These are phyloP conservation scores for Coccinonectria pachysandricola DNA, from an alignment of 2,329 filamentous ascomycete species.

Conservation along the genomic window DNA sequence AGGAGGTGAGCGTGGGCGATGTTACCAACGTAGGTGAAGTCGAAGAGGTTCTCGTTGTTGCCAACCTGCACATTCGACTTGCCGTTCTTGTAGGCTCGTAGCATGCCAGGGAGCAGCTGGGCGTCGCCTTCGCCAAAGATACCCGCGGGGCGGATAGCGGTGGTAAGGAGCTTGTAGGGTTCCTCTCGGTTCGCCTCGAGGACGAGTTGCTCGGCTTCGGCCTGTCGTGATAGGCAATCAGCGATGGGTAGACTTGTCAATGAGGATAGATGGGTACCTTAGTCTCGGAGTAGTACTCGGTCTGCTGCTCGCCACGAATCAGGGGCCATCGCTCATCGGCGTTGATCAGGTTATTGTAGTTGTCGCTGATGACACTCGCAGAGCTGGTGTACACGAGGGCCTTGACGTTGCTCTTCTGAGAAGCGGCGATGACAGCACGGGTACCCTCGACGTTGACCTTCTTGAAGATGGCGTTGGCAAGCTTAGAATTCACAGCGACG, in stretches of 20 bases:
- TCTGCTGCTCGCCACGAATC: conserved; percentile 59
- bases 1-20: conserved; percentile 71
- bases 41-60: conserved; percentile 51
- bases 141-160: conserved; percentile 71
- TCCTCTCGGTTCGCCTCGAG: conserved; percentile 60
- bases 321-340: conserved; percentile 76
- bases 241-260: no score
- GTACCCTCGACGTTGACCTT: conserved; percentile 88
- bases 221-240: no score
- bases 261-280: no score
- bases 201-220: conserved; percentile 72
- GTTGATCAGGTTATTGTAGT: conserved; percentile 66
- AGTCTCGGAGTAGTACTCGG: conserved; percentile 81
- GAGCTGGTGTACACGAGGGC: conserved; percentile 87
- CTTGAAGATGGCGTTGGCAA: conserved; percentile 54
- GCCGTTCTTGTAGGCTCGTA: conserved; percentile 57
- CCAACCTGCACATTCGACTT: conserved; percentile 76
- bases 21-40: conserved; percentile 56
- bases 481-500: conserved; percentile 41
- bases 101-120: conserved; percentile 61
- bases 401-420: conserved; percentile 59
- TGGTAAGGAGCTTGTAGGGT: conserved; percentile 57
- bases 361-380: conserved; percentile 78
- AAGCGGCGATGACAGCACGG: conserved; percentile 63
- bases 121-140: conserved; percentile 88